Evolutionary conservation across 257 asterid genomes (phyloP).

Genomic region (Penstemon davidsonii): DNA sequence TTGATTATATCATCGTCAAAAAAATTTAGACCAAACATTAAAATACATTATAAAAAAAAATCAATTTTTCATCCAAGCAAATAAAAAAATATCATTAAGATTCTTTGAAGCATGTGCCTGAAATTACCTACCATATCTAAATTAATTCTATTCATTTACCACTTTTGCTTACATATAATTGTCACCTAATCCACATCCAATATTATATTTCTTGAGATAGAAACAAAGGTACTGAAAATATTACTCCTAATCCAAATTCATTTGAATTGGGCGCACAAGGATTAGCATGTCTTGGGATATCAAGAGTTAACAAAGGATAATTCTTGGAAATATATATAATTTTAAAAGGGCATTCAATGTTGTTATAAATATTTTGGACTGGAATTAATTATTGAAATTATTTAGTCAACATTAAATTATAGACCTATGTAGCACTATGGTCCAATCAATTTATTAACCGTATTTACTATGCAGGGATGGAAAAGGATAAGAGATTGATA

Average conservation of each 20-base stretch:
- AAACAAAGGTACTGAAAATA: too few species aligned
- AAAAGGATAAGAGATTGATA: slow-evolving; percentile 20
- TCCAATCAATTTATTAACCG: slow-evolving; percentile 28
- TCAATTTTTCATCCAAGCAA: too few species aligned
- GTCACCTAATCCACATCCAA: neutral
- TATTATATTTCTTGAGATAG: neutral
- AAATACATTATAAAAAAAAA: too few species aligned
- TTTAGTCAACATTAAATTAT: slow-evolving; percentile 26
- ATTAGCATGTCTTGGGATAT: neutral
- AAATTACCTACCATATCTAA: too few species aligned
- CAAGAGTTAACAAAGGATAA: slow-evolving; percentile 2
- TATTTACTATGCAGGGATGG: slow-evolving; percentile 21
- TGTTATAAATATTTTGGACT: slow-evolving; percentile 16
- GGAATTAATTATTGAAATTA: slow-evolving; percentile 19
- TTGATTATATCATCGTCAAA: too few species aligned
- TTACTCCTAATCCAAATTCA: too few species aligned
- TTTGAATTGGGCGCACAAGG: neutral
- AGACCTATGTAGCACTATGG: slow-evolving; percentile 16
- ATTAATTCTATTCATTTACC: too few species aligned
- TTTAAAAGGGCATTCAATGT: neutral
- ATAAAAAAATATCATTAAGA: too few species aligned
- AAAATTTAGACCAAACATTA: too few species aligned
- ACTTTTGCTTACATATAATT: neutral
- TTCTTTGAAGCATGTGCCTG: too few species aligned
- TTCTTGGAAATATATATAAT: neutral